Conservation (phyloP, 148 eudicot species). For the Polygonum aviculare region DNA sequence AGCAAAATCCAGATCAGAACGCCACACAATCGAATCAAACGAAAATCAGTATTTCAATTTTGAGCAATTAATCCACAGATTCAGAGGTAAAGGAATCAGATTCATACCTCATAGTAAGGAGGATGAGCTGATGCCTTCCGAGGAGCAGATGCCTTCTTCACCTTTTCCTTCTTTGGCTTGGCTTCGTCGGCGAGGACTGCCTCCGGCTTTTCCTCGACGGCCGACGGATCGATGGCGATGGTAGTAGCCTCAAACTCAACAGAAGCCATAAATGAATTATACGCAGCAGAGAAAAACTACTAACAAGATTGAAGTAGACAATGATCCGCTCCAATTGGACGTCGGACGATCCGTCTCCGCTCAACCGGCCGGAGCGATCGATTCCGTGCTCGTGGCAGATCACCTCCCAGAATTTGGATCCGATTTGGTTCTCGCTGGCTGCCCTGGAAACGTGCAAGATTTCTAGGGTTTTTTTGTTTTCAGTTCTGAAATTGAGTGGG, state of each 20-base stretch:
- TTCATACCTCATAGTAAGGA: constrained; percentile 25
- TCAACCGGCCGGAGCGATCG: too few species aligned
- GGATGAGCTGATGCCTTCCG: constrained; percentile 17
- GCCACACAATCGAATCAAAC: neutral
- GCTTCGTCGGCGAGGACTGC: neutral
- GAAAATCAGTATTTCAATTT: neutral
- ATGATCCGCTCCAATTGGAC: too few species aligned
- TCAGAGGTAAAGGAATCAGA: neutral
- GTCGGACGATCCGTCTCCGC: too few species aligned
- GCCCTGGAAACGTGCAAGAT: neutral
- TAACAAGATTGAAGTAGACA: too few species aligned
- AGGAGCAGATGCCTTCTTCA: constrained; percentile 9
- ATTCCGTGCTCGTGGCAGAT: neutral
- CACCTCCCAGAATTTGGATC: constrained; percentile 1
- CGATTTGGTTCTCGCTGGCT: constrained; percentile 1
- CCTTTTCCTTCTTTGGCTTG: neutral
- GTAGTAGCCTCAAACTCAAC: neutral
- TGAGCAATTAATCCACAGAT: neutral
- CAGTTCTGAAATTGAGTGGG: too few species aligned
- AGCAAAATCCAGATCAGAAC: neutral
- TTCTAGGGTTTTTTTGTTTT: neutral
- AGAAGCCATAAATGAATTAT: neutral
- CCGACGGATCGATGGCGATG: neutral
- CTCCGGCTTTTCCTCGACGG: neutral
- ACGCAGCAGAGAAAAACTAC: neutral